Evolutionary conservation across 306 rosid genomes (phyloP), one percentile per base, ranked within the genome.

Genomic region (Hylodesmum podocarpum): DNA sequence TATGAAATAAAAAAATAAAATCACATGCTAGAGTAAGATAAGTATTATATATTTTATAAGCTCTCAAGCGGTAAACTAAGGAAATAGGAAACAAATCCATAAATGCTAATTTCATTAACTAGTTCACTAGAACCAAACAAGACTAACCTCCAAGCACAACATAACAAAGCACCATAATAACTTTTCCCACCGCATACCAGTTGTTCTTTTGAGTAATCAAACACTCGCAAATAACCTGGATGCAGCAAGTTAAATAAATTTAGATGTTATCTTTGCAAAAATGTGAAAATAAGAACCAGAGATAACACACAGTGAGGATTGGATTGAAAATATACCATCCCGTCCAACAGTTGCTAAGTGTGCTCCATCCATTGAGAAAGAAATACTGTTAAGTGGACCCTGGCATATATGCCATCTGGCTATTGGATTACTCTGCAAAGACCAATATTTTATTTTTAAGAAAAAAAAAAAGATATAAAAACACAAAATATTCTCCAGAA

Each of bases 371-470:
- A 77, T 68, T 4, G 99, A 96, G 88, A 96, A 96, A 75, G 99
- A 89, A 64, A 96, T 84, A 51, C 86, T 88, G 77, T 96, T 96
- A 58, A 92, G 83, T 53, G 98, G 79, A 70, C 97, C 94, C 82
- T 89, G 92, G 91, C 99, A 91, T 79, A 92, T 88, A 85, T 96
- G 99, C 99, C 99, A 96, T 86, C 99, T 89, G 68, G 91, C 96
- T 72, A 89, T 73, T 22, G 99, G 98, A 81, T 92, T 92, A 80
- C 99, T 91, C 99, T 96, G 96, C 83, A 83, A 5, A 64, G 10
- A 79, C 19, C 40, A 58, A 49, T 43, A 49, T n/a, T 19, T 9
- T 6, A 1, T 1, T 5, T 6, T 27, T 1, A 0, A 39, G 22
- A 58, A 67, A 31, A 12, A 1, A 16, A 6, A 43, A 59, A 12